Evolutionary conservation across 2,329 filamentous ascomycete species (phyloP).

Genomic region (Fusarium denticulatum): DNA sequence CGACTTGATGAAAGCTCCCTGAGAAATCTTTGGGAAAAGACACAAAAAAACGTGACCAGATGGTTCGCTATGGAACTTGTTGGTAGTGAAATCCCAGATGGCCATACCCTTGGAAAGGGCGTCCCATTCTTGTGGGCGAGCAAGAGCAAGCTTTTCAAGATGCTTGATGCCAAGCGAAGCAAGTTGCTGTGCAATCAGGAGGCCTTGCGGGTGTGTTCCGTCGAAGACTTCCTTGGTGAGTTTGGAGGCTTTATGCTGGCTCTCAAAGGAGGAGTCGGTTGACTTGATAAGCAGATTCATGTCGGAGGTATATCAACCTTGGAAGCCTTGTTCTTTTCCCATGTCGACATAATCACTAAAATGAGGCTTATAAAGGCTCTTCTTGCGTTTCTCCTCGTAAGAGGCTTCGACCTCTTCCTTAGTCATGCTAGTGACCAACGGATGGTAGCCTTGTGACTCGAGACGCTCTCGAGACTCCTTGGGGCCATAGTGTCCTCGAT

Average conservation of each 20-base stretch:
- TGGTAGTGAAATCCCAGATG: constrained; percentile 42
- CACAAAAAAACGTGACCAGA: constrained; percentile 41
- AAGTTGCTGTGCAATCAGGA: constrained; percentile 19
- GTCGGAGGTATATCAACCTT: background rate
- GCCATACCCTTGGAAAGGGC: constrained; percentile 39
- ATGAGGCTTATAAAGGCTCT: background rate
- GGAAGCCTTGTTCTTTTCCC: background rate
- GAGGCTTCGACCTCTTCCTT: background rate
- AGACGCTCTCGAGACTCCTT: background rate
- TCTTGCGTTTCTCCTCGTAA: background rate
- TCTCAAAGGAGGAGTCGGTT: background rate
- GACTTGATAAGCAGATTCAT: background rate
- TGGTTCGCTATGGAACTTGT: constrained; percentile 23
- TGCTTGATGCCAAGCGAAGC: constrained; percentile 37
- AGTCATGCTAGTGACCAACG: background rate
- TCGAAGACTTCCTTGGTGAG: constrained; percentile 1
- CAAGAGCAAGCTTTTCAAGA: constrained; percentile 35
- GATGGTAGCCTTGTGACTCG: background rate
- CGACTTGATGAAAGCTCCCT: background rate
- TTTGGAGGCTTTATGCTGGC: too few relatives aligned
- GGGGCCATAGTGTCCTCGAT: background rate
- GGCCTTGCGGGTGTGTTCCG: constrained; percentile 17
- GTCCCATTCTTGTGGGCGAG: constrained; percentile 37
- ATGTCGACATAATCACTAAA: background rate
- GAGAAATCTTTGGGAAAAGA: constrained; percentile 40